A percentile compares a stretch with the other conserved stretches of the same genome.
Evolutionary conservation across 495 filamentous ascomycete species (phyloP).

Genomic region (Astrothelium subdiscretum): DNA sequence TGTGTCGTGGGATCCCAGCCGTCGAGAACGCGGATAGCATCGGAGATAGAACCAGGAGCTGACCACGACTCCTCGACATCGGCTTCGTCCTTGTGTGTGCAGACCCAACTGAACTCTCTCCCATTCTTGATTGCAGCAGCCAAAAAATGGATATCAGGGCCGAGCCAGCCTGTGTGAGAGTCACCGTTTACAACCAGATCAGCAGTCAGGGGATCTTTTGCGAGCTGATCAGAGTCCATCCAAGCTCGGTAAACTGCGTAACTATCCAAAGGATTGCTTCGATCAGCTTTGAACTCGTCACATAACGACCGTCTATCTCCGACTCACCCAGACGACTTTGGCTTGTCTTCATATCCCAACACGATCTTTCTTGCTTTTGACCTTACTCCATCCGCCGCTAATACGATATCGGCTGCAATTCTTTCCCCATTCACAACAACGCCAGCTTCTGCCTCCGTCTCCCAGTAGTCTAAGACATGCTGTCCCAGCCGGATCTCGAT

Average conservation of each 20-base stretch:
- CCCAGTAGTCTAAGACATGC: constrained; percentile 49
- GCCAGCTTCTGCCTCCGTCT: constrained; percentile 42
- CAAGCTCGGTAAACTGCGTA: constrained; percentile 42
- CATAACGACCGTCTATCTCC: not conserved
- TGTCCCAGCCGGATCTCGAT: constrained; percentile 44
- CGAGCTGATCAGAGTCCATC: constrained; percentile 19
- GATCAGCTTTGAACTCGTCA: not conserved
- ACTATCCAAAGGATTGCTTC: constrained; percentile 25
- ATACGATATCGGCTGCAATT: constrained; percentile 43
- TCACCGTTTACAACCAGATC: constrained; percentile 21
- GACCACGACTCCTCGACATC: constrained; percentile 25
- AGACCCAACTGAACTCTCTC: constrained; percentile 28
- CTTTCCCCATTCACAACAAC: constrained; percentile 41
- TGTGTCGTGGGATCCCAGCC: constrained; percentile 23
- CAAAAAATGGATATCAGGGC: constrained; percentile 28
- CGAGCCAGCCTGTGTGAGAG: constrained; percentile 22
- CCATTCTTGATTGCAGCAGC: constrained; percentile 21
- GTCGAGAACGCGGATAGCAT: constrained; percentile 21
- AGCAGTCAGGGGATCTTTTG: constrained; percentile 21
- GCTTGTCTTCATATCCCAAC: constrained; percentile 50
- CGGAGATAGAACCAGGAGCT: constrained; percentile 20
- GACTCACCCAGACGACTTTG: constrained; percentile 28
- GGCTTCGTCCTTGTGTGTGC: constrained; percentile 25
- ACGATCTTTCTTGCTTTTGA: constrained; percentile 48
- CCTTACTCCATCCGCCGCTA: constrained; percentile 54